Base-by-base conservation (phyloP, 805 yeast species). In the Kockiozyma suomiensis region DNA sequence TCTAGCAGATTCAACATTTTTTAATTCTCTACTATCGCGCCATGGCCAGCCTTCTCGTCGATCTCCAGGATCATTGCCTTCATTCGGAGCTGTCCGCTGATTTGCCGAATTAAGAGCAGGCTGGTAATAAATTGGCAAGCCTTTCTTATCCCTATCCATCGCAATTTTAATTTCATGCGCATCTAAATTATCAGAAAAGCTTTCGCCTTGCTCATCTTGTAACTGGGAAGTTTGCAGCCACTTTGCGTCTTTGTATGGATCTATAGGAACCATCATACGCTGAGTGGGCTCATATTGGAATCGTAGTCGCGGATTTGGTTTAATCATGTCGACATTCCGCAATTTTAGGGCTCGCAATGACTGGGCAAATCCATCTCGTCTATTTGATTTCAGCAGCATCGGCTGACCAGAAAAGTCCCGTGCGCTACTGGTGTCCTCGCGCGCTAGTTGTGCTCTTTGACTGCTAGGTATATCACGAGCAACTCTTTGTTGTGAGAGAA, bases 221-320 rank as follows among this genome's bases (percentile, higher is more conserved):
- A 46, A 7, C 38, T 49, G 35, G 10, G 32, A 8, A 13, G 26
- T 21, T 13, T 38, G 30, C 12, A 10, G 33, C 37, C 38, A 26
- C 8, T 19, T 21, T 13, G 46, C 55, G 13, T 49, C 25, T 13
- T 25, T 33, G 30, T 47, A 35, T 19, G 59, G 55, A 19, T 49
- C 46, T 7, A 48, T 21, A n/a, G 59, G 50, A 33, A 50, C 21
- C 55, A 33, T 43, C 19, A 42, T 2, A 4, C 43, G 38, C 28
- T 59, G 60, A 13, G 40, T 28, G 21, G 55, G 55, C 35, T 55
- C 62, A 23, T 61, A 61, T 23, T 17, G 58, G 30, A 61, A 61
- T 37, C 59, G 38, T 25, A 61, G 53, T 28, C 23, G 38, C 5
- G 64, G 64, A 25, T 46, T 30, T 17, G 64, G 61, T 12, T 19